Evolutionary conservation across 305 asterid genomes (phyloP), one percentile per base, ranked within the genome.

Genomic region (Solanum hybrid): DNA sequence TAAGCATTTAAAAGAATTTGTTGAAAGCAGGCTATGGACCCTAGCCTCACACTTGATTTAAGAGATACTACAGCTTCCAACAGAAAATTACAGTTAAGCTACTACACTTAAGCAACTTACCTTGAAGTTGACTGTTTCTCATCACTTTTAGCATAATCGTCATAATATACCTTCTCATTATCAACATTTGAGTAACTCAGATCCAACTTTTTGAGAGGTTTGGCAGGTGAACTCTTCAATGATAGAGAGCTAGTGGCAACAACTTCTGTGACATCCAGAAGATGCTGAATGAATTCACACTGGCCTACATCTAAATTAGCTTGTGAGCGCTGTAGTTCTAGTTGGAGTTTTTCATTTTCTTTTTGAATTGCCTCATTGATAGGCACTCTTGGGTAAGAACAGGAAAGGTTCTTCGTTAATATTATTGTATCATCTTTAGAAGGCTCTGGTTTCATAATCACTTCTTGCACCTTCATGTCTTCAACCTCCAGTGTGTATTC

Each of bases 221-320:
- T 94, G 82, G 79, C 84, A 4, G 89, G 88, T 31, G 92, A 91
- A 89, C 85, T 91, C 89, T 94, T 93, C 37, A 91, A 95, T 4
- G 95, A 91, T 87, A 86, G 88, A 89, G 97, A 77, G 89, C 88
- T 93, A 86, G 95, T 92, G 78, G 96, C 96, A 77, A 96, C 96
- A 85, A 93, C 94, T 93, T 96, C 97, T 15, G 99, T 93, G 90
- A 96, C 98, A 85, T 95, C 99, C 86, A 96, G 95, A 90, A 96
- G 95, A 92, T 95, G 97, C 91, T 96, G 98, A 89, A 96, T 96
- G 79, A 96, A 94, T 95, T 96, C 98, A 91, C 99, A 96, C 90
- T 96, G 98, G 96, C 89, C 85, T 87, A 96, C 95, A 89, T 96
- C 99, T 86, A 92, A 90, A 91, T 94, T 92, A 92, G 98, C 95